Percentiles rank a stretch among this genome's conserved stretches.
These are phyloP conservation scores for Uronychia binucleata DNA, from an alignment of 73 alveolate genomes.

Conservation along the genomic window DNA sequence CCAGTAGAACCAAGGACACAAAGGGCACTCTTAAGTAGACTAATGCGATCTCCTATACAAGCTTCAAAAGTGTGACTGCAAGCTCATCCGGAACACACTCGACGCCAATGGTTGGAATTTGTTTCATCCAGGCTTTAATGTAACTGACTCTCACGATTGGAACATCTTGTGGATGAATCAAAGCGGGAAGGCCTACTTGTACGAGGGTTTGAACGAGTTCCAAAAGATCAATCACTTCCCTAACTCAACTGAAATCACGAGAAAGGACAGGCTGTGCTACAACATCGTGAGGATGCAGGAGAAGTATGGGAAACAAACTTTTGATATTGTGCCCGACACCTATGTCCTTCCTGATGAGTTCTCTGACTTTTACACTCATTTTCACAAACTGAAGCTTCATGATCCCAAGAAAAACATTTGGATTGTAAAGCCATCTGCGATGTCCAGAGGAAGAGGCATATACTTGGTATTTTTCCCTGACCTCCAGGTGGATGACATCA, in stretches of 20 bases:
- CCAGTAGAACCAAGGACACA: background rate
- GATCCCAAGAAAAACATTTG: constrained; percentile 79
- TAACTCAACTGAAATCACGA: constrained; percentile 69
- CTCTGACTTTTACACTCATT: constrained; percentile 79
- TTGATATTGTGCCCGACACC: constrained; percentile 80
- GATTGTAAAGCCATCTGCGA: constrained; percentile 86
- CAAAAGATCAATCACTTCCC: constrained; percentile 82
- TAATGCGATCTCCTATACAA: constrained; percentile 40
- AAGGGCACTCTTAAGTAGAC: constrained; percentile 24
- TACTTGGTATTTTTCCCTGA: constrained; percentile 63
- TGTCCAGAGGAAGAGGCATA: constrained; percentile 88
- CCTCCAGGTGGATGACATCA: constrained; percentile 62
- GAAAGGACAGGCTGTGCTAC: constrained; percentile 79
- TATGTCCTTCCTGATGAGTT: constrained; percentile 86
- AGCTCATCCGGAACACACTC: constrained; percentile 42
- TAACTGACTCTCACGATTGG: constrained; percentile 80
- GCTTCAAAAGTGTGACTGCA: constrained; percentile 32
- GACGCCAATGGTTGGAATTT: constrained; percentile 49
- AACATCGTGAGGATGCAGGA: constrained; percentile 69
- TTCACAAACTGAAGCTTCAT: constrained; percentile 63
- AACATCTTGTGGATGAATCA: constrained; percentile 67
- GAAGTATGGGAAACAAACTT: constrained; percentile 55
- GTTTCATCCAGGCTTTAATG: constrained; percentile 59
- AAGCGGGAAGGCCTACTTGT: constrained; percentile 62
- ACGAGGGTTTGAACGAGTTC: constrained; percentile 73